Evolutionary conservation across 176 grass and related monocot species (phyloP).

Genomic region (Hordeum vulgare): DNA sequence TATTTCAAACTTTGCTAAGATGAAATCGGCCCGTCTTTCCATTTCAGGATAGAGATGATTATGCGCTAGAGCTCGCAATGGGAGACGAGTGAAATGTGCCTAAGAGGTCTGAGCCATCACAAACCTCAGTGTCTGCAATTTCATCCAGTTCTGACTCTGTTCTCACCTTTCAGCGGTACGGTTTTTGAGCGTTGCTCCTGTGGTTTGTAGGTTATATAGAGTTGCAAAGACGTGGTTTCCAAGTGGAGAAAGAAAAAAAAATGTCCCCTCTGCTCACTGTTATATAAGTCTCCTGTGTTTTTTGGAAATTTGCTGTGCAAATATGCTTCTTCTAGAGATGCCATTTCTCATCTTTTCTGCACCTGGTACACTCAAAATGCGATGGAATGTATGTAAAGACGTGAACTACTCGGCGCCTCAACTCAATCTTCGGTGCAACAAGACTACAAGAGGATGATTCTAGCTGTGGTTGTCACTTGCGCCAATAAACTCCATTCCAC

Average conservation of each 20-base stretch:
- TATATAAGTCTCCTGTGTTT: background rate
- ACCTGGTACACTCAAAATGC: background rate
- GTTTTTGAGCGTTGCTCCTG: background rate
- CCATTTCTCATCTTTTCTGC: background rate
- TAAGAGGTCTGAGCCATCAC: conserved; percentile 3
- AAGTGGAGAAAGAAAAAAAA: background rate
- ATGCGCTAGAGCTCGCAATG: conserved; percentile 88
- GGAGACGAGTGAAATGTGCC: conserved; percentile 57
- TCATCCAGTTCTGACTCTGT: background rate
- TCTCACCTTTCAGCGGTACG: background rate
- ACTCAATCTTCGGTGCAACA: background rate
- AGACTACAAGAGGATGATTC: background rate
- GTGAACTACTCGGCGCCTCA: background rate
- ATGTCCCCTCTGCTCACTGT: background rate
- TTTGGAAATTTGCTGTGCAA: background rate
- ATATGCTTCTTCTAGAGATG: conserved; percentile 2
- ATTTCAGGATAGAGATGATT: conserved; percentile 85
- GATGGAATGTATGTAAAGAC: conserved; percentile 6
- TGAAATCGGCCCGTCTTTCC: background rate
- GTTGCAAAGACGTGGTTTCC: background rate
- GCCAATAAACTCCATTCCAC: too few relatives aligned
- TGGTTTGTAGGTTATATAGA: background rate
- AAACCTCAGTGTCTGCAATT: background rate
- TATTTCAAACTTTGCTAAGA: conserved; percentile 4
- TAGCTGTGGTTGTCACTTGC: background rate